These are phyloP conservation scores for Beverwykella pulmonaria DNA, from an alignment of 495 filamentous ascomycete genomes.

Conservation along the genomic window DNA sequence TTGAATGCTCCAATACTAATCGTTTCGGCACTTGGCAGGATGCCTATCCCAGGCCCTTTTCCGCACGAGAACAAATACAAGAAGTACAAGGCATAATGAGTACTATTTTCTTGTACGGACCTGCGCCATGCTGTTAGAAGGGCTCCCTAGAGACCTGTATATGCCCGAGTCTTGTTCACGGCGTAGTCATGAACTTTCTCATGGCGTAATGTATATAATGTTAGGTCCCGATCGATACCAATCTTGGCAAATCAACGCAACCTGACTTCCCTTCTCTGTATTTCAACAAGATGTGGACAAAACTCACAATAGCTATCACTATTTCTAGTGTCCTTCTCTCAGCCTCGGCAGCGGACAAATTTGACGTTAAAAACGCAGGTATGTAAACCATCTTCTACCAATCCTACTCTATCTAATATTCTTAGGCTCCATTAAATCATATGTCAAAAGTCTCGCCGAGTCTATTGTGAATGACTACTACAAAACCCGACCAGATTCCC, in stretches of 20 bases:
- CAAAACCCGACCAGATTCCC: not conserved
- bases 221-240: no score
- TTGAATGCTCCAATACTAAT: slow-evolving; percentile 1
- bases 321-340: not conserved
- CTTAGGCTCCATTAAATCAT: not conserved
- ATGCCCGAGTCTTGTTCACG: not conserved
- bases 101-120: not conserved
- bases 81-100: not conserved
- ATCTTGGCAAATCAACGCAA: no score
- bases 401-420: not conserved
- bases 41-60: not conserved
- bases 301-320: not conserved
- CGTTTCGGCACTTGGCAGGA: not conserved
- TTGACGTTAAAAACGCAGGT: not conserved
- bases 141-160: not conserved
- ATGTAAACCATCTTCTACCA: not conserved
- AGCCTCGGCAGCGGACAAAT: not conserved
- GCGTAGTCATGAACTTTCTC: not conserved
- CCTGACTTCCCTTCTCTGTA: not conserved
- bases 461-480: slow-evolving; percentile 8
- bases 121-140: not conserved
- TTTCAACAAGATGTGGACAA: not conserved
- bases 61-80: not conserved
- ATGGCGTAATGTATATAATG: not conserved
- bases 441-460: not conserved